Evolutionary conservation across 1,284 basidiomycete species (phyloP), one percentile per base, ranked within the genome.

Genomic region (Sanghuangporus sanghuang): DNA sequence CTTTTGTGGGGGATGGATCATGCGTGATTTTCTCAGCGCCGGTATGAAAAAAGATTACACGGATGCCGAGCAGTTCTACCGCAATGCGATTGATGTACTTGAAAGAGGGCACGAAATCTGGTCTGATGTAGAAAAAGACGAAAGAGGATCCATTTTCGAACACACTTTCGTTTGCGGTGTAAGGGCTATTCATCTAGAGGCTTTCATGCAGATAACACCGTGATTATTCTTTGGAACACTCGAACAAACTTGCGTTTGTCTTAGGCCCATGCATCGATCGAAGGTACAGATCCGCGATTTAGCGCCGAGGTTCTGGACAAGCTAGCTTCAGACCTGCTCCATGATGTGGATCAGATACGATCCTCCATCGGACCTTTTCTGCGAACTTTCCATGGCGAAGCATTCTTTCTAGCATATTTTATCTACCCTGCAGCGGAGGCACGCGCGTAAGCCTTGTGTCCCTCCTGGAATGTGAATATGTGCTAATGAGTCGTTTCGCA

Each of bases 1-100:
- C n/a, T 6, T 9, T 40, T n/a, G 7, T 48, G 75, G 74, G 7
- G 63, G 44, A 8, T 76, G 72, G 73, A 71, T 76, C 35, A 68
- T 74, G 66, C 67, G 65, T 1, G 73, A 62, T 18, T 68, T 71
- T 27, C 35, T 73, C 3, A 66, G 66, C 0, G 42, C 21, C 1
- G 64, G 59, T 18, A 6, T 72, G 18, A 52, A 9, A 18, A 27
- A 62, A 18, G 23, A 57, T 14, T 59, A 63, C 35, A 53, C 65
- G 0, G 57, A 64, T 35, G 67, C 69, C 1, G 61, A 71, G 6
- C 68, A 71, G 46, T 67, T 68, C n/a, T 62, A 57, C 36, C 48
- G 59, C 60, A 59, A 58, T 49, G 62, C 66, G 23, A 40, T 67
- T 42, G 61, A 59, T 40, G 56, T 67, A 38, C 57, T 68, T 57